phyloP scores from a whole-genome alignment of 495 filamentous ascomycete genomes.

The Annulohypoxylon maeteangense region DNA sequence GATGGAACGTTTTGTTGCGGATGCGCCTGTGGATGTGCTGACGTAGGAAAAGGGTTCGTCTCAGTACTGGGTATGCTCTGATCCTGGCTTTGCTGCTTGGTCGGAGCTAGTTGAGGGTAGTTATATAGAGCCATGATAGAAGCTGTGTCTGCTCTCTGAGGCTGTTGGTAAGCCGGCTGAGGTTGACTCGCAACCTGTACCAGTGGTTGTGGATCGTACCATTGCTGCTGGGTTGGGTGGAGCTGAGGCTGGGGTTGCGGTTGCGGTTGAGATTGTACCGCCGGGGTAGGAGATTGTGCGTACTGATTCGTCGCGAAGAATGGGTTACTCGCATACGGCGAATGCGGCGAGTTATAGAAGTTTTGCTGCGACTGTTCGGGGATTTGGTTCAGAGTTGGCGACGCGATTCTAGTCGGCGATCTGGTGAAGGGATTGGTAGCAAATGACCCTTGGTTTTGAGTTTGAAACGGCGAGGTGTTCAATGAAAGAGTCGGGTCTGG shows the following conservation, averaged over 20 bases:
- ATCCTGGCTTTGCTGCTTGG: slow-evolving; percentile 43
- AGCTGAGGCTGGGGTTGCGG: slow-evolving; percentile 49
- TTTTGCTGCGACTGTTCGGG: slow-evolving; percentile 64
- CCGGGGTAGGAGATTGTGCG: slow-evolving; percentile 47
- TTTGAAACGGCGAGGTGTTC: slow-evolving; percentile 51
- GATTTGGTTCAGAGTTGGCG: slow-evolving; percentile 59
- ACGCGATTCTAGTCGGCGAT: slow-evolving; percentile 58
- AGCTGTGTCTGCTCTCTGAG: slow-evolving; percentile 72
- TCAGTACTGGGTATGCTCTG: slow-evolving; percentile 34
- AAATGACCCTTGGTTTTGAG: slow-evolving; percentile 43
- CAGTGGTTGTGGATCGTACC: slow-evolving; percentile 45
- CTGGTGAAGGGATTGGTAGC: slow-evolving; percentile 58
- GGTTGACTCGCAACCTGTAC: slow-evolving; percentile 22
- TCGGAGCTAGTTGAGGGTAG: slow-evolving; percentile 75
- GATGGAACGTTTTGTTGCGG: slow-evolving; percentile 24
- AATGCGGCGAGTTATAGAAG: slow-evolving; percentile 53
- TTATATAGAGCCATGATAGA: slow-evolving; percentile 90
- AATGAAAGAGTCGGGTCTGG: slow-evolving; percentile 50
- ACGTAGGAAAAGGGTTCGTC: slow-evolving; percentile 17
- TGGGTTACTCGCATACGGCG: slow-evolving; percentile 60
- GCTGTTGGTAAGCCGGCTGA: slow-evolving; percentile 40
- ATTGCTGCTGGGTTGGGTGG: slow-evolving; percentile 49
- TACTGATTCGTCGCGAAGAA: slow-evolving; percentile 60
- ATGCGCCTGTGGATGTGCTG: slow-evolving; percentile 39
- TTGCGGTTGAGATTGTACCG: slow-evolving; percentile 49